phyloP scores from a whole-genome alignment of 176 grass and related monocot species.

The Guadua angustifolia region DNA sequence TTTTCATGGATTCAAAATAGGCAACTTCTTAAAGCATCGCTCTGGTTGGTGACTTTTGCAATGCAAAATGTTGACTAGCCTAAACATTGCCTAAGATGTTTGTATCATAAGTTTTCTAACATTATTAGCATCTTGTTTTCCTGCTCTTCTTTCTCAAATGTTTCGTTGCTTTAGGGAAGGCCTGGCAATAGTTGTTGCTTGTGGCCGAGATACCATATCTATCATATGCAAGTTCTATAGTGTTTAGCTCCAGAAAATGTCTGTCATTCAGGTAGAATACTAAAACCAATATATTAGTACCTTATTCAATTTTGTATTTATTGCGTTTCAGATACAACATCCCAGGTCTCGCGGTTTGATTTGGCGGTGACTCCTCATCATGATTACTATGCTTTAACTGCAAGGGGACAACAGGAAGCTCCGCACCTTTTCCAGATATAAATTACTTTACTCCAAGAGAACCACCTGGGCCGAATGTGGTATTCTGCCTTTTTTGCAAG shows the following conservation, averaged over 20 bases:
- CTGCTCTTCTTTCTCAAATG: conserved; percentile 23
- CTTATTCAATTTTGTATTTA: not conserved
- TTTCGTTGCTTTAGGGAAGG: conserved; percentile 71
- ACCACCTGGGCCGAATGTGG: conserved; percentile 86
- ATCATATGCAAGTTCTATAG: conserved; percentile 76
- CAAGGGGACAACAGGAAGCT: conserved; percentile 72
- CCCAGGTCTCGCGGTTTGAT: conserved; percentile 84
- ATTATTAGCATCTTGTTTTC: not conserved
- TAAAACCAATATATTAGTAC: conserved; percentile 1
- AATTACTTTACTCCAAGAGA: conserved; percentile 84
- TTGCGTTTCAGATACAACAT: conserved; percentile 83
- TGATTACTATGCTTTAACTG: conserved; percentile 92
- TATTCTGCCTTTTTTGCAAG: conserved; percentile 39
- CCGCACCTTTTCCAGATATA: conserved; percentile 65
- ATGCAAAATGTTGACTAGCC: conserved; percentile 4
- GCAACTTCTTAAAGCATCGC: conserved; percentile 8
- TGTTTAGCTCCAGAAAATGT: conserved; percentile 76
- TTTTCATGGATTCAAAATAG: not conserved
- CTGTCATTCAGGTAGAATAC: conserved; percentile 81
- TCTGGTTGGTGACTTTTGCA: not conserved
- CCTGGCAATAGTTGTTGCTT: conserved; percentile 79
- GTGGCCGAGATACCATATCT: conserved; percentile 85
- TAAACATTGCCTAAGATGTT: not conserved
- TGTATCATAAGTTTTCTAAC: conserved; percentile 13
- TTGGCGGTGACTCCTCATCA: conserved; percentile 82